Conservation (phyloP, 164 flowering plant species). For the Aristolochia contorta region DNA sequence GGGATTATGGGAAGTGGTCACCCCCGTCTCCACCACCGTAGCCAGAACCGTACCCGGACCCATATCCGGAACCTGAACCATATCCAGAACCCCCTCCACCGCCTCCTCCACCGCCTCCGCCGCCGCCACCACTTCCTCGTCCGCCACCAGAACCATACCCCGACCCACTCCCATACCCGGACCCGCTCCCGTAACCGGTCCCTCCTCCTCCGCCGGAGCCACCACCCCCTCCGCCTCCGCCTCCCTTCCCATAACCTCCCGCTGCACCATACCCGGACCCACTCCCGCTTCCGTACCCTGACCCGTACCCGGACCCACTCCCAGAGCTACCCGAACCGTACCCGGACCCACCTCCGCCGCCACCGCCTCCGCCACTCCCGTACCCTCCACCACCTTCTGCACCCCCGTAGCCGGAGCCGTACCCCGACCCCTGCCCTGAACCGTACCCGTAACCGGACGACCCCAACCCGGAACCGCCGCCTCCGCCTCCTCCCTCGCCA, state of each 20-base stretch:
- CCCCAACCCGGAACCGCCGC: background rate
- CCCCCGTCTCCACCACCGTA: background rate
- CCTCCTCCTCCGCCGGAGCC: background rate
- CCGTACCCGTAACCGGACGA: conserved; percentile 1
- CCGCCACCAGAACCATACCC: background rate
- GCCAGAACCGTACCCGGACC: background rate
- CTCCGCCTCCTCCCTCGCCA: conserved; percentile 1
- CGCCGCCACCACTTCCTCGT: background rate
- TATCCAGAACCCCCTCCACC: background rate
- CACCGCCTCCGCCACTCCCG: background rate
- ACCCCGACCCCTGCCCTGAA: conserved; percentile 1
- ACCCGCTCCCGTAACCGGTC: background rate
- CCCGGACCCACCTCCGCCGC: background rate
- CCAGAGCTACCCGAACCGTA: background rate
- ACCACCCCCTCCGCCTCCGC: background rate
- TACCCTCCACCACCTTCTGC: background rate
- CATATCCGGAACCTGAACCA: background rate
- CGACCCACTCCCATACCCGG: background rate
- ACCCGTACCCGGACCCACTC: background rate
- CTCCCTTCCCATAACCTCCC: background rate
- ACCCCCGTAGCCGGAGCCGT: background rate
- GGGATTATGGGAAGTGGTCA: background rate
- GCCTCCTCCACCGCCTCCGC: background rate
- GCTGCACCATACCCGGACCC: background rate
- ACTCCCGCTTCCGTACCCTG: background rate